Conservation (phyloP, 2,329 filamentous ascomycete species). For the Byssochlamys sp. region DNA sequence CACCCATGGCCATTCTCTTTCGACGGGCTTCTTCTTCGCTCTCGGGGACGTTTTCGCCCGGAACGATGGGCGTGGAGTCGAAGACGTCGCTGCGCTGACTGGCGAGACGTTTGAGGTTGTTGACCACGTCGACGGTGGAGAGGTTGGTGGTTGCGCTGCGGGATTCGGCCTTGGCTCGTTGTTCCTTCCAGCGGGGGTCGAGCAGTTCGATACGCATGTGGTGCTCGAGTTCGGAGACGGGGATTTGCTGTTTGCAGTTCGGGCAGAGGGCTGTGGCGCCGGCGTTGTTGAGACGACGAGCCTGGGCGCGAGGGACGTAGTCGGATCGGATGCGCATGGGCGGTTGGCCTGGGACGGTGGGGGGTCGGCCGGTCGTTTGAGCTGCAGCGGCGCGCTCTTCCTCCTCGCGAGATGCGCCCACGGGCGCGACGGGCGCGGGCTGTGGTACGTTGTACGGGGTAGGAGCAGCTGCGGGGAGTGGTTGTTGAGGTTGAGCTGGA, state of each 20-base stretch:
- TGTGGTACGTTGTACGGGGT: conserved; percentile 12
- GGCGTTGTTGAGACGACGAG: conserved; percentile 57
- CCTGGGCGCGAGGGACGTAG: conserved; percentile 76
- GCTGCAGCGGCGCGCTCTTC: conserved; percentile 60
- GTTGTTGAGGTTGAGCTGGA: conserved; percentile 15
- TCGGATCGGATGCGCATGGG: conserved; percentile 88
- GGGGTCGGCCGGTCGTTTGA: conserved; percentile 53
- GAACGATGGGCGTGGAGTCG: conserved; percentile 42
- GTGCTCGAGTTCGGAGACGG: conserved; percentile 74
- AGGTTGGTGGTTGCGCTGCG: conserved; percentile 79
- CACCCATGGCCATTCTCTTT: conserved; percentile 60
- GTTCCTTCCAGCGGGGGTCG: conserved; percentile 91
- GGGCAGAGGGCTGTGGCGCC: conserved; percentile 65
- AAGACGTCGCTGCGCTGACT: conserved; percentile 83
- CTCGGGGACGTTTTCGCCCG: conserved; percentile 46
- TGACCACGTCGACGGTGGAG: conserved; percentile 75
- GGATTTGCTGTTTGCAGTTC: conserved; percentile 85
- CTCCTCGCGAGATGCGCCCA: conserved; percentile 45
- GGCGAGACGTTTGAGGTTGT: conserved; percentile 88
- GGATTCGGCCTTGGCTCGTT: conserved; percentile 78
- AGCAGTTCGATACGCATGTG: conserved; percentile 93
- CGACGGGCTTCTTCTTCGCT: conserved; percentile 66
- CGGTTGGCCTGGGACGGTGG: conserved; percentile 37
- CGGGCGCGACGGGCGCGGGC: conserved; percentile 16
- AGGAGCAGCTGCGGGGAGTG: conserved; percentile 23